Base-by-base conservation (phyloP, 2,329 filamentous ascomycete species). In the Xenoacremonium recifei region DNA sequence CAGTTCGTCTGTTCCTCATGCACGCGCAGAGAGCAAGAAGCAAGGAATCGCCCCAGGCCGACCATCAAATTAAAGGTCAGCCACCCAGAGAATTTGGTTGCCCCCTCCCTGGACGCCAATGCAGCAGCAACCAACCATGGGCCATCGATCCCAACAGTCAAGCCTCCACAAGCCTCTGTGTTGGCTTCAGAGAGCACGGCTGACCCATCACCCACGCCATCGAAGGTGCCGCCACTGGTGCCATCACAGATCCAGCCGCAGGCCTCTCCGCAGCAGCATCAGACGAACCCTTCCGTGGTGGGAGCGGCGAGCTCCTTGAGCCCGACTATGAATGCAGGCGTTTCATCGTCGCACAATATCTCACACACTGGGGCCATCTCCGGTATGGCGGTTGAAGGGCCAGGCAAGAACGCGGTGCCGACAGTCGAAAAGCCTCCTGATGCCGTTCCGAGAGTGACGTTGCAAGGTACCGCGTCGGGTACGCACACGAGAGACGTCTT, bases 1-100 rank as follows among this genome's bases (percentile, higher is more conserved):
- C 83, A 88, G 47, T 96, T 96, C 59, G 66, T 96, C 50, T 97
- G 92, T 68, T 71, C 71, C 23, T 82, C 85, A 35, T 99, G 93
- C 70, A 82, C 80, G 54, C 81, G 77, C 13, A 84, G 81, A 44
- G 79, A 82, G 48, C 75, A 85, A 81, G 51, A 68, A 57, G 79
- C 80, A 29, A 86, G 85, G 58, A 72, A 82, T 35, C 81, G 64
- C n/a, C 61, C 67, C 9, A 63, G 60, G 29, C 69, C 71, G 15
- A 62, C 69, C 9, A 77, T 82, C 57, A 79, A 77, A 55, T 60
- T 82, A 44, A 82, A 79, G 58, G 58, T 78, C 33, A 53, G 51
- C 23, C 51, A 51, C 17, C 50, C 56, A 40, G 29, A 9, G n/a
- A n/a, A n/a, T n/a, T n/a, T n/a, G n/a, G n/a, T n/a, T n/a, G n/a